Evolutionary conservation across 176 grass and related monocot species (phyloP).

Genomic region (Cenchrus purpureus): DNA sequence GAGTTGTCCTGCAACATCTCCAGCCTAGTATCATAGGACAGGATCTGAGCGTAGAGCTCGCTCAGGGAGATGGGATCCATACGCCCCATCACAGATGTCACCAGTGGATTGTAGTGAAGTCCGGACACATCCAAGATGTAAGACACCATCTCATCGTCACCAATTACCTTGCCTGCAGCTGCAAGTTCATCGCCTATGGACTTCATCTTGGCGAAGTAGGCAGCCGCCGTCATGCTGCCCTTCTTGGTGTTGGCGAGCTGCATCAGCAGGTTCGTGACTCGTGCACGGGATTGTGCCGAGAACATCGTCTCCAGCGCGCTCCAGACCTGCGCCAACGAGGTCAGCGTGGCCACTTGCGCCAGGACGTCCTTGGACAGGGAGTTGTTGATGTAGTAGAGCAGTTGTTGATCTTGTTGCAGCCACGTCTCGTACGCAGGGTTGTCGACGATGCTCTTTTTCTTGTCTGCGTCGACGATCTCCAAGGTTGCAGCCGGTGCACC

Average conservation of each 20-base stretch:
- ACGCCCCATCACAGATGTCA: no score
- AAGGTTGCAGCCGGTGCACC: background rate
- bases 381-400: background rate
- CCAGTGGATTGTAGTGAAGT: background rate
- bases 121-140: background rate
- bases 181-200: background rate
- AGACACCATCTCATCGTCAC: background rate
- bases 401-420: background rate
- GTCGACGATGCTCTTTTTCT: background rate
- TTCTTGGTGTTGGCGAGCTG: background rate
- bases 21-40: background rate
- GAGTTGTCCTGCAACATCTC: background rate
- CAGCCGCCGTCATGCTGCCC: background rate
- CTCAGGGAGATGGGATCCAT: background rate
- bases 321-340: background rate
- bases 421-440: background rate
- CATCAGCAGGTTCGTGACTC: background rate
- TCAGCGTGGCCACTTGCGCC: background rate
- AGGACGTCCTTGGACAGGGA: background rate
- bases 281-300: background rate
- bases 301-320: background rate
- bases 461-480: background rate
- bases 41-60: background rate
- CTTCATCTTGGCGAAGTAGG: conserved; percentile 6
- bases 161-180: background rate